These are phyloP conservation scores for Umbellularia californica DNA, from an alignment of 164 flowering plant species.

Conservation along the genomic window DNA sequence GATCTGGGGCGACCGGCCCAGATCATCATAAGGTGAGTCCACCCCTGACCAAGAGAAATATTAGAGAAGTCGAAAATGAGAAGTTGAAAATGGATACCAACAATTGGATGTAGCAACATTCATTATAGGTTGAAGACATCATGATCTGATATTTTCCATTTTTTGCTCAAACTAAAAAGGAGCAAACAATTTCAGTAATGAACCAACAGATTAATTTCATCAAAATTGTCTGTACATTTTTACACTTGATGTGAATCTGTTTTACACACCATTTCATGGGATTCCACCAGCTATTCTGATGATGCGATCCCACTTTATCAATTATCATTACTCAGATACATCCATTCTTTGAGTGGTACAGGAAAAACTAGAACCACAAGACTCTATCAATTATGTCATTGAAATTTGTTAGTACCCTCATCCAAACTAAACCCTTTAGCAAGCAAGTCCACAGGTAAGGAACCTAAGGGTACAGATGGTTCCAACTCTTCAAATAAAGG, in stretches of 20 bases:
- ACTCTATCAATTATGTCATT: neutral
- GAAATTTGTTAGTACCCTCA: neutral
- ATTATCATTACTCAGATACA: neutral
- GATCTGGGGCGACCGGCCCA: no score
- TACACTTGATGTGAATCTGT: neutral
- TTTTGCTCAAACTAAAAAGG: neutral
- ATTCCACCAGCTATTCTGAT: neutral
- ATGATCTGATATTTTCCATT: no score
- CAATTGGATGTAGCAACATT: neutral
- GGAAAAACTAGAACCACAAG: neutral
- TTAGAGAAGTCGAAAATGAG: no score
- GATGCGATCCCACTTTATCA: neutral
- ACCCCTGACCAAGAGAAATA: no score
- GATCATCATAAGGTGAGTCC: no score
- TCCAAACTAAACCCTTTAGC: slow-evolving; percentile 28
- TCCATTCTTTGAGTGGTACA: neutral
- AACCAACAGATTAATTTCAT: neutral
- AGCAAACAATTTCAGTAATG: neutral
- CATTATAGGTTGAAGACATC: neutral
- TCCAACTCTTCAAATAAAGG: slow-evolving; percentile 27
- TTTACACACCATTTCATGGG: neutral
- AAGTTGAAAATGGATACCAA: no score
- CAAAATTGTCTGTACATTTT: neutral
- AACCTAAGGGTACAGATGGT: slow-evolving; percentile 44
- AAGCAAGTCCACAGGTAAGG: slow-evolving; percentile 67